Evolutionary conservation across 352 stramenopile genomes (phyloP), one percentile per base, ranked within the genome.

Genomic region (Globisporangium splendens): DNA sequence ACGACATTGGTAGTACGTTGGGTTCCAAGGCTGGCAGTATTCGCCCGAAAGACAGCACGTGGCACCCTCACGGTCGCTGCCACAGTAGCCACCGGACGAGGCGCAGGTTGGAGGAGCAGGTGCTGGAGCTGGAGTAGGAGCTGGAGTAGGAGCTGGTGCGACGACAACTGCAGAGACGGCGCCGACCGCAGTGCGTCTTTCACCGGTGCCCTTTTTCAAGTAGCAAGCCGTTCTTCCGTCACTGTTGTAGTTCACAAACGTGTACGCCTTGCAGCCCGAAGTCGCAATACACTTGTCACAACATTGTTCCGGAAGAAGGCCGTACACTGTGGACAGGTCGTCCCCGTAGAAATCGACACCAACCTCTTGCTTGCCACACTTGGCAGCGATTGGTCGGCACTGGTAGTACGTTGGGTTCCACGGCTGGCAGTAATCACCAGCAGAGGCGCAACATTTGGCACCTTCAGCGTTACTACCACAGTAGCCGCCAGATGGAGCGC

Each of bases 351-450:
- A 59, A 18, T 63, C 47, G 11, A 6, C 38, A 46, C n/a, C 13
- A 28, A 24, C 38, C 22, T 17, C 33, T 50, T 12, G 14, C 46
- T 15, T 21, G 21, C 21, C 21, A 38, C 46, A 33, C 21, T 31
- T 50, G 2, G 46, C 49, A 41, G 48, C 20, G 33, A 54, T 54
- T 3, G 15, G 7, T 7, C 22, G 52, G 39, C 67, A 74, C 59
- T 74, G 67, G 59, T 76, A 76, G 50, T 65, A 69, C 13, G 50
- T 21, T 0, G 48, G 43, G 41, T 71, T 47, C 61, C 68, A 68
- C 46, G 64, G 65, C 61, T 73, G 62, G 41, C 68, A 73, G 62
- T 68, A 71, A 22, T 61, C 46, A 28, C 13, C 46, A 8, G 31
- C 20, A 21, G 35, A 8, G 15, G 55, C 46, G 14, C 55, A 61